Conservation (phyloP, 352 stramenopile genomes). For the Thraustochytrium sp. region DNA sequence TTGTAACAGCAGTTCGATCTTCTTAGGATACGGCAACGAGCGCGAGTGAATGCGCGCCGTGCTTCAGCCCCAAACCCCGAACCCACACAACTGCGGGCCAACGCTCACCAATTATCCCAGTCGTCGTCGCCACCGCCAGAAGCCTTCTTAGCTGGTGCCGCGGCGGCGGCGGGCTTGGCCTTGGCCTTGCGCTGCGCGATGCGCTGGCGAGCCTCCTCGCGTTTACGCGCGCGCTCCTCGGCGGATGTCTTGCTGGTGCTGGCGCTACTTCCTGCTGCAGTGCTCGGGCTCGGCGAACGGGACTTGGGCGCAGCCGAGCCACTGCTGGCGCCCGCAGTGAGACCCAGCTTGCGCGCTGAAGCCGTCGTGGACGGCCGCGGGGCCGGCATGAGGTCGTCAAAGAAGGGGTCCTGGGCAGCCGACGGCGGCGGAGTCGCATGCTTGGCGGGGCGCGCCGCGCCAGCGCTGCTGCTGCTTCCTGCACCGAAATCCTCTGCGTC, state of each 20-base stretch:
- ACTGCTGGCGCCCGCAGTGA: background rate
- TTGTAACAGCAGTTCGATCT: too few relatives aligned
- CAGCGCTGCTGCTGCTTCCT: background rate
- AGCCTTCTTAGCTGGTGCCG: background rate
- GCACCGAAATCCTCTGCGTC: constrained; percentile 5
- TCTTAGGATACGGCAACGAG: too few relatives aligned
- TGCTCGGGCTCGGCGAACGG: background rate
- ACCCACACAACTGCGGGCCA: too few relatives aligned
- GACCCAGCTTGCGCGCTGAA: background rate
- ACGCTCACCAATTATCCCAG: constrained; percentile 43
- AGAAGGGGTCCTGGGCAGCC: background rate
- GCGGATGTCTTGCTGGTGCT: background rate
- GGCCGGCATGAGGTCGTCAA: background rate
- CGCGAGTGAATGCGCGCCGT: too few relatives aligned
- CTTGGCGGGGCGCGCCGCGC: background rate
- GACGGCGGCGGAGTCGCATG: background rate
- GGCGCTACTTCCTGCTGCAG: too few relatives aligned
- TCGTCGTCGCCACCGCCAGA: background rate
- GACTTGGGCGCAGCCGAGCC: background rate
- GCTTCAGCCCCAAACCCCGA: too few relatives aligned
- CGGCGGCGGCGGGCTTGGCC: background rate
- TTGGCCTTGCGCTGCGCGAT: constrained; percentile 21
- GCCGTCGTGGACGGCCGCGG: background rate
- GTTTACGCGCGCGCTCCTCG: constrained; percentile 7
- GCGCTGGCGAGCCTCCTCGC: constrained; percentile 36